Base-by-base conservation (phyloP, 108 stramenopile genomes). In the Parmales sp. region DNA sequence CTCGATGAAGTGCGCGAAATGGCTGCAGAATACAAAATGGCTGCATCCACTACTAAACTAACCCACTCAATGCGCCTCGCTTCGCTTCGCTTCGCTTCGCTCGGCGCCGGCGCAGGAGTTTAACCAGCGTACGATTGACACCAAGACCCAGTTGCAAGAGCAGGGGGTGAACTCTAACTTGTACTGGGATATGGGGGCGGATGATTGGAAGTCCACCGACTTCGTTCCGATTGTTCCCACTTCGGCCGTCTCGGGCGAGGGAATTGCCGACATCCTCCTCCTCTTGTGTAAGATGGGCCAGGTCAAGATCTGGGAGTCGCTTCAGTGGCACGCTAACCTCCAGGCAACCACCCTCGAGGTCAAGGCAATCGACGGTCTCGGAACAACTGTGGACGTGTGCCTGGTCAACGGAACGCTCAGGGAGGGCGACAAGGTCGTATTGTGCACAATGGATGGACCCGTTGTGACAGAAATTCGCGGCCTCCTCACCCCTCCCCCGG, bases 121-220 rank as follows among this genome's bases (percentile, higher is more conserved):
- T 73, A 82, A 96, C n/a, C 74, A 71, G 46, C 85, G 95, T 29
- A 76, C 90, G 37, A 69, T 74, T 11, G 79, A 88, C 34, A 86
- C 91, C 36, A 92, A 92, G 72, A 54, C 88, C 34, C 92, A 93
- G 74, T 74, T 97, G 51, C 82, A 85, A 48, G 91, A 92, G 72
- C 90, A 93, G 77, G 94, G 96, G 34, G 92, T 99, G 45, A 99
- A 99, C 88, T 94, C 95, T 20, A 91, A 94, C 72, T 74, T 99
- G 29, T 99, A 99, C 79, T 99, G 96, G 95, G 94, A 99, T 72
- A 97, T 97, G 94, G 93, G 94, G 37, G 91, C 92, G 36, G 92
- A 89, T 51, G 90, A 91, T 75, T 89, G 88, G 88, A 68, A 69
- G 63, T 90, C 19, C 46, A 87, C 88, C 34, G 91, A 93, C 69